Evolutionary conservation across 2,329 filamentous ascomycete species (phyloP).

Genomic region (Ophiosphaerella herpotricha): DNA sequence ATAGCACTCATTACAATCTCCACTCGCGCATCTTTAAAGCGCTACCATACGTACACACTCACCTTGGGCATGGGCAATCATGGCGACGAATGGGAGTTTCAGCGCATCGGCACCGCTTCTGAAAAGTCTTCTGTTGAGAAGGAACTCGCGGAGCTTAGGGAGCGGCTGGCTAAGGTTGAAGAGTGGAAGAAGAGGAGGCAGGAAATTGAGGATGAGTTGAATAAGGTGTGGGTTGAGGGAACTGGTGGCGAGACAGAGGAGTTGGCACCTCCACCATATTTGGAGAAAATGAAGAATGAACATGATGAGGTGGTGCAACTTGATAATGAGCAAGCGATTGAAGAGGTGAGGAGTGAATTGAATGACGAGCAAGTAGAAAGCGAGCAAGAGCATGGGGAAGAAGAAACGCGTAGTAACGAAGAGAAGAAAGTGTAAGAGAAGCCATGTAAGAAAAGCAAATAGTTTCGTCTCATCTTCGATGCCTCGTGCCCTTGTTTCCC

Average conservation of each 20-base stretch:
- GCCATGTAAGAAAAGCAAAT: too few species aligned
- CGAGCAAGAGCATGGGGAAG: neutral
- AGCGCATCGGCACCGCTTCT: slow-evolving; percentile 88
- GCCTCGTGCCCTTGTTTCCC: too few species aligned
- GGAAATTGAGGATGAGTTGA: slow-evolving; percentile 83
- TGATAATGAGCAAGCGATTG: neutral
- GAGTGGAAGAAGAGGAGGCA: slow-evolving; percentile 77
- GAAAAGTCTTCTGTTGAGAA: slow-evolving; percentile 94
- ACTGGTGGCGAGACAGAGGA: slow-evolving; percentile 43
- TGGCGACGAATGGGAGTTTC: slow-evolving; percentile 88
- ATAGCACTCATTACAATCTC: slow-evolving; percentile 90
- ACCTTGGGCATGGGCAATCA: slow-evolving; percentile 79
- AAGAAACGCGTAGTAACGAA: too few species aligned
- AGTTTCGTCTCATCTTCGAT: too few species aligned
- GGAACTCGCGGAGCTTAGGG: slow-evolving; percentile 82
- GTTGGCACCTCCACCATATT: slow-evolving; percentile 45
- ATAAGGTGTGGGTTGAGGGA: slow-evolving; percentile 61
- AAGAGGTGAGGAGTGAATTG: neutral
- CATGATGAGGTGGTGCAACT: neutral
- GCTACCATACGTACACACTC: slow-evolving; percentile 92
- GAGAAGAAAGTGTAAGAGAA: too few species aligned
- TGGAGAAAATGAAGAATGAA: slow-evolving; percentile 18
- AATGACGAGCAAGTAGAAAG: neutral
- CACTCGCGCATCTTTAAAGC: slow-evolving; percentile 90
- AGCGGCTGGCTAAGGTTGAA: slow-evolving; percentile 79